Evolutionary conservation across 129 eudicot species (phyloP), one percentile per base, ranked within the genome.

Genomic region (Artemisia tridentata): DNA sequence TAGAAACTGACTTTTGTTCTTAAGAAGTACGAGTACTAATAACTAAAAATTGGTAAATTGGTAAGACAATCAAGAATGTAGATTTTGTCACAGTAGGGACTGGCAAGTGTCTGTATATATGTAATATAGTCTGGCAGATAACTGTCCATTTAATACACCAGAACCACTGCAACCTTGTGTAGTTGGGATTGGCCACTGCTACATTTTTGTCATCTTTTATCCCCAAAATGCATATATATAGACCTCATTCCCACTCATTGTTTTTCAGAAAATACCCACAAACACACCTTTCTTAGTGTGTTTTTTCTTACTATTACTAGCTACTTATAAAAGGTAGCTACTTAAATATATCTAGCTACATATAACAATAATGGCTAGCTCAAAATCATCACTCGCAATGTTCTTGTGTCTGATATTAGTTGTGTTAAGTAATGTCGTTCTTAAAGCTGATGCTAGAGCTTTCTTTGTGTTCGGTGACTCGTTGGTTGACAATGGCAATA

Each of bases 401-500:
- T 25, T 61, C 19, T 61, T 61, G 34, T 61, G 29, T 15, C 11
- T 61, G 3, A 29, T 61, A 61, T 15, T 61, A 14, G 66, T 43
- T 13, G 19, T 31, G 29, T 29, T 61, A 7, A 61, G 66, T 61
- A 61, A 61, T 34, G 45, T 67, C 4, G 47, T 19, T 66, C 80
- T 60, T 67, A 50, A 69, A 48, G 69, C 76, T 15, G 69, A 72
- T 68, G 76, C 70, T 67, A 80, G 80, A 50, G 88, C 85, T 25
- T 84, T 84, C 73, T 80, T 84, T 34, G 88, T 84, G 57, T 84
- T 84, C 23, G 88, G 88, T 21, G 88, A 80, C 76, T 84, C 88
- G 11, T 63, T 84, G 21, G 88, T 84, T 2, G 88, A 84, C 31
- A 80, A 57, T 54, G 88, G 88, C 17, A 84, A 84, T 19, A 84